These are phyloP conservation scores for Fabrea salina DNA, from an alignment of 169 alveolate species.

Conservation along the genomic window DNA sequence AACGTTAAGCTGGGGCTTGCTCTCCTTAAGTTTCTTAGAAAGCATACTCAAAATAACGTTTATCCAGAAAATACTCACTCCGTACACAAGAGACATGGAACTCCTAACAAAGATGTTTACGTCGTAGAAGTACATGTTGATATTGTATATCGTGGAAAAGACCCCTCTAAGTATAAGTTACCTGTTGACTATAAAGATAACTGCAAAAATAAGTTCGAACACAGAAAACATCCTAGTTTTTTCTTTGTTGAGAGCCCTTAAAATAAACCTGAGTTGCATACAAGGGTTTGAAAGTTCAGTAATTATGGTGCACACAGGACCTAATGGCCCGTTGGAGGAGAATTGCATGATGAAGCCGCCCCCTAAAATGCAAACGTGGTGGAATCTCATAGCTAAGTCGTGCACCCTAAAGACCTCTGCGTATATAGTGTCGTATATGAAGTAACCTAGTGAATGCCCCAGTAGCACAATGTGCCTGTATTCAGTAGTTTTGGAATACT, in stretches of 20 bases:
- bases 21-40: neutral
- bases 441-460: constrained; percentile 32
- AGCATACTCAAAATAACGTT: neutral
- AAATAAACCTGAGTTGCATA: constrained; percentile 14
- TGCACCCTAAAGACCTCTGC: constrained; percentile 25
- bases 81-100: neutral
- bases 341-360: constrained; percentile 12
- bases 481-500: neutral
- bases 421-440: neutral
- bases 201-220: neutral
- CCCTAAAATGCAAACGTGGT: neutral
- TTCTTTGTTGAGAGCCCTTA: neutral
- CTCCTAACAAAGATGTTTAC: neutral
- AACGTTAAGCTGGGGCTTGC: neutral
- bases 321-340: neutral
- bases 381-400: constrained; percentile 22
- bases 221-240: neutral
- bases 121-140: neutral
- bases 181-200: constrained; percentile 13
- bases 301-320: neutral
- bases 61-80: constrained; percentile 10
- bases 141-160: neutral
- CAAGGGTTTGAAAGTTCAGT: constrained; percentile 30
- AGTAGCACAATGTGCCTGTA: neutral
- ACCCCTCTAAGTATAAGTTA: constrained; percentile 6